Evolutionary conservation across 306 rosid genomes (phyloP).

Genomic region (Citrullus amarus): DNA sequence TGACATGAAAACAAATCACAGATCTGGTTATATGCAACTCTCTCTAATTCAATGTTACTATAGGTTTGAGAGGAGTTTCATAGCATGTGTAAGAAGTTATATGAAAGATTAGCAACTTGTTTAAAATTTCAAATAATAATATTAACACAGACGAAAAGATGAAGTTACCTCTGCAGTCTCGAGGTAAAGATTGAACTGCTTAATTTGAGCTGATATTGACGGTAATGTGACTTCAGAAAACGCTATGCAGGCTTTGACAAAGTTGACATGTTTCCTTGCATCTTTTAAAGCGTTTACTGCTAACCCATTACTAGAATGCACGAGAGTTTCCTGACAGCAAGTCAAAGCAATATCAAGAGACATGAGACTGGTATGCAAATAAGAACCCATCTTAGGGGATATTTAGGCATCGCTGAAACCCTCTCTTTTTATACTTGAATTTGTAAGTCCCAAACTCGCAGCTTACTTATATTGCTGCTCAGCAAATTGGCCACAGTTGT

Average conservation of each 20-base stretch:
- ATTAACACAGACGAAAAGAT: neutral
- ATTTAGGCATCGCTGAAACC: neutral
- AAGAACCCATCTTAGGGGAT: neutral
- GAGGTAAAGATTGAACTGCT: slow-evolving; percentile 68
- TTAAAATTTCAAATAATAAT: neutral
- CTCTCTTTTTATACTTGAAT: neutral
- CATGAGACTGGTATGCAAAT: neutral
- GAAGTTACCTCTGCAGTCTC: slow-evolving; percentile 80
- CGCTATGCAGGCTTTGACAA: slow-evolving; percentile 75
- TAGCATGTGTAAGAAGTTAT: neutral
- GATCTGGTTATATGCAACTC: neutral
- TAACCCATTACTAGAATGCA: slow-evolving; percentile 73
- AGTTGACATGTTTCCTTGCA: slow-evolving; percentile 29
- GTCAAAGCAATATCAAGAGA: slow-evolving; percentile 13
- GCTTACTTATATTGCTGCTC: neutral
- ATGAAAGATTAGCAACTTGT: neutral
- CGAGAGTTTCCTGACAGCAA: slow-evolving; percentile 67
- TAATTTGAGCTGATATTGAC: slow-evolving; percentile 44
- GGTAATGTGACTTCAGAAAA: slow-evolving; percentile 89
- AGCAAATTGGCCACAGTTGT: neutral
- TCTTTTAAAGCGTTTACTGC: slow-evolving; percentile 55
- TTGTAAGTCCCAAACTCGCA: neutral
- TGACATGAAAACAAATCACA: slow-evolving; percentile 23
- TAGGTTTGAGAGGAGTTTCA: neutral
- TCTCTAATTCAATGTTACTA: slow-evolving; percentile 1